phyloP scores from a whole-genome alignment of 192 early-diverging fungal species.

The Kickxella alabastrina region DNA sequence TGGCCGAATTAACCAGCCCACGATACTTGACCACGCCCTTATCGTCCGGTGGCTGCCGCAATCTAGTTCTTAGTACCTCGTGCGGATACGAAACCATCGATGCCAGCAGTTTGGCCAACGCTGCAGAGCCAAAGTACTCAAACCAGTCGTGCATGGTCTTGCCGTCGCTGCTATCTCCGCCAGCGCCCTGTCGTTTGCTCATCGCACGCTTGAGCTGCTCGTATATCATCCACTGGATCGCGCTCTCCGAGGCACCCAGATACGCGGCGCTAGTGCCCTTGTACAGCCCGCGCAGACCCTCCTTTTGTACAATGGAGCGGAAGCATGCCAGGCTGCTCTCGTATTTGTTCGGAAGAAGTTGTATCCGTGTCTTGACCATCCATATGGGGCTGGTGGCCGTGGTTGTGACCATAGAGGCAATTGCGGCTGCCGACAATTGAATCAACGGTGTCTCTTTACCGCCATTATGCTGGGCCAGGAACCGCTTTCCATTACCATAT shows the following conservation, averaged over 20 bases:
- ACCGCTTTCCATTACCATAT: conserved; percentile 85
- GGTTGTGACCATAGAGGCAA: conserved; percentile 72
- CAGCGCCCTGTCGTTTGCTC: conserved; percentile 5
- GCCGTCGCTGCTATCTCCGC: background rate
- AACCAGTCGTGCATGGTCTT: conserved; percentile 66
- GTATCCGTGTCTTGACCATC: conserved; percentile 96
- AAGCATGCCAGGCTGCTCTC: conserved; percentile 78
- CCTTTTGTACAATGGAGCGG: conserved; percentile 61
- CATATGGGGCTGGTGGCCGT: conserved; percentile 94
- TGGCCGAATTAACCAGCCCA: conserved; percentile 60
- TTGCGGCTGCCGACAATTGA: conserved; percentile 73
- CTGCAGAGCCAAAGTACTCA: conserved; percentile 80
- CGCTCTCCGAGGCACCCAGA: conserved; percentile 81
- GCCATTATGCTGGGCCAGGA: conserved; percentile 69
- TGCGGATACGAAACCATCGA: conserved; percentile 91
- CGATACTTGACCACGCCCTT: conserved; percentile 70
- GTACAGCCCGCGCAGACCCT: conserved; percentile 83
- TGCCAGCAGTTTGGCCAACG: conserved; percentile 80
- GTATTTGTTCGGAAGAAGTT: conserved; percentile 71
- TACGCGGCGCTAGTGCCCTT: conserved; percentile 89
- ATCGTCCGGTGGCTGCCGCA: conserved; percentile 75
- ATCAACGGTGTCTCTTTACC: conserved; percentile 75
- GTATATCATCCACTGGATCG: conserved; percentile 95
- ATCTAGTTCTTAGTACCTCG: conserved; percentile 88
- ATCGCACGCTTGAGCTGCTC: conserved; percentile 78